Evolutionary conservation across 2,329 filamentous ascomycete species (phyloP).

Genomic region (Alternaria ventricosa): DNA sequence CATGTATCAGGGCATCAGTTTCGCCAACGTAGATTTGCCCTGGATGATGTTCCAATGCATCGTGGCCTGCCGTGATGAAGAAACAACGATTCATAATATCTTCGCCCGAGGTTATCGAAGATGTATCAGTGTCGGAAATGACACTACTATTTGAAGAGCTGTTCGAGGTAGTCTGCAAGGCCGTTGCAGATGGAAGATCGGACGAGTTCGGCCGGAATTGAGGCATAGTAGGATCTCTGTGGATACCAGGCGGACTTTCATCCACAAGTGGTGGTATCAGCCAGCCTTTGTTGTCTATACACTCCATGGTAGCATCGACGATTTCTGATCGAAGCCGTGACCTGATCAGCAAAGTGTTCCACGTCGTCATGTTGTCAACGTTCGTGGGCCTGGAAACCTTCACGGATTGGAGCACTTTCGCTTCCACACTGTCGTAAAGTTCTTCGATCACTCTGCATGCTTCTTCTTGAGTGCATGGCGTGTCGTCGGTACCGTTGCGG

Average conservation of each 20-base stretch:
- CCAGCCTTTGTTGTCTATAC: conserved; percentile 25
- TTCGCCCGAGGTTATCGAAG: not conserved
- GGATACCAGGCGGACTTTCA: not conserved
- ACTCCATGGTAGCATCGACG: conserved; percentile 16
- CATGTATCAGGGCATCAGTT: not conserved
- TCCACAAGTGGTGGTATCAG: conserved; percentile 4
- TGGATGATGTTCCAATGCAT: conserved; percentile 6
- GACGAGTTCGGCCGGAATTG: conserved; percentile 69
- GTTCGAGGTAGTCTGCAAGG: not conserved
- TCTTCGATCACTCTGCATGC: conserved; percentile 10
- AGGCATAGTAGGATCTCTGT: conserved; percentile 68
- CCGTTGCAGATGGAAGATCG: not conserved
- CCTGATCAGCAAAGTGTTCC: conserved; percentile 33
- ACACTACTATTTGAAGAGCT: not conserved
- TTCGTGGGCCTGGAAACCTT: conserved; percentile 14
- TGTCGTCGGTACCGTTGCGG: conserved; percentile 2
- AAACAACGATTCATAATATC: not conserved
- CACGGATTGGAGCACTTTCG: conserved; percentile 15
- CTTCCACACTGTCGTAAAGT: conserved; percentile 25
- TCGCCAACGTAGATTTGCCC: not conserved
- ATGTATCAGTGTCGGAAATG: conserved; percentile 9
- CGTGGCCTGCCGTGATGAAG: not conserved
- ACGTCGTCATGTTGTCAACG: conserved; percentile 23
- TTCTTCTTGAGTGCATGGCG: conserved; percentile 6
- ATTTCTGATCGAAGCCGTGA: conserved; percentile 31